These are phyloP conservation scores for Colletotrichum sublineola DNA, from an alignment of 2,329 filamentous ascomycete genomes.

Conservation along the genomic window DNA sequence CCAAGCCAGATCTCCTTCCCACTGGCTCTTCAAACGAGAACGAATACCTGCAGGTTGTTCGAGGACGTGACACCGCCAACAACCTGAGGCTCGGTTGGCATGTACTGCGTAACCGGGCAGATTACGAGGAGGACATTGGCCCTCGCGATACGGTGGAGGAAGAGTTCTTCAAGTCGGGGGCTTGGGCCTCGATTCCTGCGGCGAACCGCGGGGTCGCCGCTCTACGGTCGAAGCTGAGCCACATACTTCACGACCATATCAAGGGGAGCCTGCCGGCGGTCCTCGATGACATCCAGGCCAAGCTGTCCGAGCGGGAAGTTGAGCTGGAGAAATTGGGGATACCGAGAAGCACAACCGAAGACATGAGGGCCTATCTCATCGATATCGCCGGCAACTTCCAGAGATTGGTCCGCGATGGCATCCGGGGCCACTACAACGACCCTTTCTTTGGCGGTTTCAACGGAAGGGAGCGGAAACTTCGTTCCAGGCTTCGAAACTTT, in stretches of 20 bases:
- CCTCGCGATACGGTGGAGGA: constrained; percentile 50
- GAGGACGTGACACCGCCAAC: constrained; percentile 49
- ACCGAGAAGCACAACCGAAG: constrained; percentile 42
- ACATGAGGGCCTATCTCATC: constrained; percentile 53
- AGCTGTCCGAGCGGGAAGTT: constrained; percentile 44
- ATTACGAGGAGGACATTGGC: constrained; percentile 45
- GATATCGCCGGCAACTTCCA: constrained; percentile 54
- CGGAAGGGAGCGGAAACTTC: constrained; percentile 45
- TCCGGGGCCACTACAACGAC: constrained; percentile 50
- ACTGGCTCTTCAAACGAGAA: constrained; percentile 55
- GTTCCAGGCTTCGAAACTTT: constrained; percentile 50
- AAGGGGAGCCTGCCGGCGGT: constrained; percentile 47
- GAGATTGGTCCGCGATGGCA: constrained; percentile 47
- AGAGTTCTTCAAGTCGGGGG: constrained; percentile 49
- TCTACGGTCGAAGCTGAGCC: constrained; percentile 53
- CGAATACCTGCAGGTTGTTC: constrained; percentile 52
- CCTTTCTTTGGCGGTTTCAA: constrained; percentile 53
- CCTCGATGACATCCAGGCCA: constrained; percentile 47
- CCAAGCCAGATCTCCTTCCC: constrained; percentile 64
- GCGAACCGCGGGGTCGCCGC: constrained; percentile 50
- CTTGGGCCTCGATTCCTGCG: constrained; percentile 49
- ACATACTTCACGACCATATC: constrained; percentile 49
- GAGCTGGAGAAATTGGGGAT: constrained; percentile 45
- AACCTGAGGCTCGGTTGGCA: constrained; percentile 64
- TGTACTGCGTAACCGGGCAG: constrained; percentile 62